These are phyloP conservation scores for Rhizoclosmatium sp. DNA, from an alignment of 192 early-diverging fungal genomes.

Conservation along the genomic window DNA sequence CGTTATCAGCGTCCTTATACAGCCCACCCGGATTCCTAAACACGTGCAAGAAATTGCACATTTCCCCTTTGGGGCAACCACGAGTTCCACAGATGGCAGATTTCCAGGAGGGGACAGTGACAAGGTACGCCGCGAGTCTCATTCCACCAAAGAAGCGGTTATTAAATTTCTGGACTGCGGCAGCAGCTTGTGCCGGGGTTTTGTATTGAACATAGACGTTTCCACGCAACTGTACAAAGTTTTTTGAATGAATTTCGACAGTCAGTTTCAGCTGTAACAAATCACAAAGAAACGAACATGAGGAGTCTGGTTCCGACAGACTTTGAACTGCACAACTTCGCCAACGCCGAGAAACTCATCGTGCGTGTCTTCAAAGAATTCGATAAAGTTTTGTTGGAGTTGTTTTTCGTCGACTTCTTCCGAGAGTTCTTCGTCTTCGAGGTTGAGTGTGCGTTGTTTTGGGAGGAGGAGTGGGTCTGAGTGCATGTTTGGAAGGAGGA, in stretches of 20 bases:
- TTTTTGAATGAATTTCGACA: slow-evolving; percentile 40
- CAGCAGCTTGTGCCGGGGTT: slow-evolving; percentile 47
- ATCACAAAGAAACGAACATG: slow-evolving; percentile 14
- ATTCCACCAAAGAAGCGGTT: slow-evolving; percentile 53
- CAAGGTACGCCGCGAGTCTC: slow-evolving; percentile 43
- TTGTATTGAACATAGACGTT: slow-evolving; percentile 58
- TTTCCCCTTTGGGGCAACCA: slow-evolving; percentile 48
- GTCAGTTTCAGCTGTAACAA: background rate
- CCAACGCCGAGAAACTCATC: slow-evolving; percentile 46
- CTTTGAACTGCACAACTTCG: slow-evolving; percentile 54
- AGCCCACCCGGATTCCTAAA: slow-evolving; percentile 48
- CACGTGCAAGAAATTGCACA: slow-evolving; percentile 54
- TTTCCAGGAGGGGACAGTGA: slow-evolving; percentile 57
- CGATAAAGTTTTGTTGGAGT: slow-evolving; percentile 47
- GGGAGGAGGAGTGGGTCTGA: slow-evolving; percentile 40
- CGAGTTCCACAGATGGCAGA: slow-evolving; percentile 53
- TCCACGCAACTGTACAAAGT: slow-evolving; percentile 54
- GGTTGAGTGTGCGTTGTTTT: background rate
- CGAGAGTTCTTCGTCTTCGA: slow-evolving; percentile 37
- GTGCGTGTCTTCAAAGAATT: slow-evolving; percentile 56
- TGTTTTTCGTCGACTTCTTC: slow-evolving; percentile 42
- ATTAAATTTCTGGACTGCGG: slow-evolving; percentile 43
- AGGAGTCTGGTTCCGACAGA: slow-evolving; percentile 26
- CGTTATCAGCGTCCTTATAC: slow-evolving; percentile 49
- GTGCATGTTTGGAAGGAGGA: slow-evolving; percentile 53